A percentile compares a stretch with the other conserved stretches of the same genome.
Conservation (phyloP, 2,329 filamentous ascomycete genomes). For the Sporothrix sp. region DNA sequence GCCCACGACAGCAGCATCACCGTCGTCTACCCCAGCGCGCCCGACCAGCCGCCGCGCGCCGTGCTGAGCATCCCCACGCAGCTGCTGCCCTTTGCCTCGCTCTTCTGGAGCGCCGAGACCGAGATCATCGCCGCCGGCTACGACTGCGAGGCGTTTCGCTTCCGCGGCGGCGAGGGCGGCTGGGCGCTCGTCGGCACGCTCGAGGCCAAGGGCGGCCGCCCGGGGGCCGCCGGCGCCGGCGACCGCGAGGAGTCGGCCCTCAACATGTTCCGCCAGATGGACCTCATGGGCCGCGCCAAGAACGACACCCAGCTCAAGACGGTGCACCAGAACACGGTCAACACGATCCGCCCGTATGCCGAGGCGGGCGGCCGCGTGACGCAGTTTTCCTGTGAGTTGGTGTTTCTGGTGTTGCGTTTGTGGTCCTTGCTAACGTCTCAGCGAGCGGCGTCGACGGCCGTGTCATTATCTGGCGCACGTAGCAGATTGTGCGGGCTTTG, state of each 20-base stretch:
- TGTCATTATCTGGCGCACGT: conserved; percentile 67
- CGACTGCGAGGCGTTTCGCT: conserved; percentile 81
- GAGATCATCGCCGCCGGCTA: conserved; percentile 95
- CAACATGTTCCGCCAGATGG: conserved; percentile 99
- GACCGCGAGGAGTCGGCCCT: conserved; percentile 82
- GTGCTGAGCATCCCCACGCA: conserved; percentile 85
- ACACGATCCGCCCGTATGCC: conserved; percentile 69
- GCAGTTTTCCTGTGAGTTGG: conserved; percentile 76
- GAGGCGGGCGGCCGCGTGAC: conserved; percentile 52
- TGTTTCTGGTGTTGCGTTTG: conserved; percentile 8
- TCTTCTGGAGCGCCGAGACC: conserved; percentile 84
- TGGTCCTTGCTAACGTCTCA: conserved; percentile 29
- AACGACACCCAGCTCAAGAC: conserved; percentile 94
- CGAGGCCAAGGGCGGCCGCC: conserved; percentile 59
- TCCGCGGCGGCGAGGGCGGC: conserved; percentile 65
- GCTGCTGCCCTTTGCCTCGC: conserved; percentile 80
- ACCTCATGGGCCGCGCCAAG: conserved; percentile 84
- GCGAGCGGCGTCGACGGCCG: conserved; percentile 76
- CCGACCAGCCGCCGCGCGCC: conserved; percentile 84
- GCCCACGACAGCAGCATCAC: conserved; percentile 96
- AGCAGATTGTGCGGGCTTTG: no score
- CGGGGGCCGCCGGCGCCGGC: conserved; percentile 46
- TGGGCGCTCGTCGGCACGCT: conserved; percentile 80
- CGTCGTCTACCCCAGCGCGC: conserved; percentile 84
- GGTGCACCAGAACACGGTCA: conserved; percentile 93